Conservation (phyloP, 2,329 filamentous ascomycete genomes). For the Apiospora sp. region DNA sequence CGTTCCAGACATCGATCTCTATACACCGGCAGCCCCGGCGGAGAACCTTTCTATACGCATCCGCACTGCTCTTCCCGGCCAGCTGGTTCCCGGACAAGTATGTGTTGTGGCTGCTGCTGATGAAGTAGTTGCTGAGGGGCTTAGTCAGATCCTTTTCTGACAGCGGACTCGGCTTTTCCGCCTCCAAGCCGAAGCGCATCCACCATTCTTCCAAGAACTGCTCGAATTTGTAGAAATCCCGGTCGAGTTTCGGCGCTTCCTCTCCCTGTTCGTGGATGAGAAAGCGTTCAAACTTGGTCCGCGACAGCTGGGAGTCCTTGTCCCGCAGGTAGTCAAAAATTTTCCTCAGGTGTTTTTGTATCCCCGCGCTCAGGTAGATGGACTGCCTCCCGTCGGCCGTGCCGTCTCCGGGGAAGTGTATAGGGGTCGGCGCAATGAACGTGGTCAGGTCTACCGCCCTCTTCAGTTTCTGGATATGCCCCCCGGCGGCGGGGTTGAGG, state of each 20-base stretch:
- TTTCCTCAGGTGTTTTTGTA: slow-evolving; percentile 56
- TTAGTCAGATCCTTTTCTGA: slow-evolving; percentile 65
- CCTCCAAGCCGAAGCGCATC: slow-evolving; percentile 52
- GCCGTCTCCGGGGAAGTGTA: slow-evolving; percentile 38
- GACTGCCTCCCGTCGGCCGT: slow-evolving; percentile 35
- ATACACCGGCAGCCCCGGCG: slow-evolving; percentile 84
- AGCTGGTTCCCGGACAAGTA: slow-evolving; percentile 90
- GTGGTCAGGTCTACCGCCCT: slow-evolving; percentile 41
- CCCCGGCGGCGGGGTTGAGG: slow-evolving; percentile 38
- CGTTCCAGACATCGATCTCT: slow-evolving; percentile 95
- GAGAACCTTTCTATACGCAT: slow-evolving; percentile 78
- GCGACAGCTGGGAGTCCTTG: slow-evolving; percentile 43
- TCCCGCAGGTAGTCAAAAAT: slow-evolving; percentile 57
- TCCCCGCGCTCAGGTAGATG: slow-evolving; percentile 55
- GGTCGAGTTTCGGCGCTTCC: slow-evolving; percentile 41
- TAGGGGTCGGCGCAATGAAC: slow-evolving; percentile 40
- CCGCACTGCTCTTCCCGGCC: slow-evolving; percentile 76
- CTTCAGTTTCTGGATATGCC: slow-evolving; percentile 41
- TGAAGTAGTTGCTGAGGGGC: slow-evolving; percentile 88
- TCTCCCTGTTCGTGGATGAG: slow-evolving; percentile 60
- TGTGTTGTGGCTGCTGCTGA: slow-evolving; percentile 94
- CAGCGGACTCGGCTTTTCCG: slow-evolving; percentile 50
- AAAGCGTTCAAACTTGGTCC: slow-evolving; percentile 55
- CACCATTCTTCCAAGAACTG: slow-evolving; percentile 61
- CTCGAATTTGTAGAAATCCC: slow-evolving; percentile 53